These are phyloP conservation scores for Aspergillus ustus DNA, from an alignment of 2,329 filamentous ascomycete genomes.

Conservation along the genomic window DNA sequence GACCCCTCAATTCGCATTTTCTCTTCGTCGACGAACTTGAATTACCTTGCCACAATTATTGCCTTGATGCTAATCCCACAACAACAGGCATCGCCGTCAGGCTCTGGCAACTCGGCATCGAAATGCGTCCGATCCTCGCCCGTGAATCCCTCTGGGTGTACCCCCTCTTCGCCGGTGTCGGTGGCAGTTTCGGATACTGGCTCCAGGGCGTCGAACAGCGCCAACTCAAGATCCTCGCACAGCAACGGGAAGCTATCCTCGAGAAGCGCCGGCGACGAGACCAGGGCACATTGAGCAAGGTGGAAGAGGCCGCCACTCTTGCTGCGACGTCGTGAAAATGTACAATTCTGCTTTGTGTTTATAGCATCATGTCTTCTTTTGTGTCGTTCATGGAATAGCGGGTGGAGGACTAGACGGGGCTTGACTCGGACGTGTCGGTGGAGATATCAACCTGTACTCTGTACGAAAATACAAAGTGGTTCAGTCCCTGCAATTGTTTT, in stretches of 20 bases:
- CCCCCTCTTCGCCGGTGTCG: conserved; percentile 82
- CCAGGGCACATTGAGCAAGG: conserved; percentile 53
- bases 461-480: background rate
- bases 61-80: background rate
- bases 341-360: conserved; percentile 8
- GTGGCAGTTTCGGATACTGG: conserved; percentile 96
- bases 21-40: background rate
- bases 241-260: conserved; percentile 78
- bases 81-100: conserved; percentile 81
- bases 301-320: conserved; percentile 40
- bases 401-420: background rate
- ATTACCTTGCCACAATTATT: background rate
- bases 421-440: background rate
- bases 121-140: conserved; percentile 95
- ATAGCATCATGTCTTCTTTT: conserved; percentile 11
- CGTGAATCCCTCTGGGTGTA: conserved; percentile 85
- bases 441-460: background rate
- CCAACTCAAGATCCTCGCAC: conserved; percentile 75
- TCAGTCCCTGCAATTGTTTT: background rate
- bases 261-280: conserved; percentile 87
- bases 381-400: conserved; percentile 3
- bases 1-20: conserved; percentile 1
- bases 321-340: conserved; percentile 42
- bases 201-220: conserved; percentile 84
- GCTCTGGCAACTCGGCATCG: conserved; percentile 96